phyloP scores from a whole-genome alignment of 306 rosid genomes.

The Castanea crenata region DNA sequence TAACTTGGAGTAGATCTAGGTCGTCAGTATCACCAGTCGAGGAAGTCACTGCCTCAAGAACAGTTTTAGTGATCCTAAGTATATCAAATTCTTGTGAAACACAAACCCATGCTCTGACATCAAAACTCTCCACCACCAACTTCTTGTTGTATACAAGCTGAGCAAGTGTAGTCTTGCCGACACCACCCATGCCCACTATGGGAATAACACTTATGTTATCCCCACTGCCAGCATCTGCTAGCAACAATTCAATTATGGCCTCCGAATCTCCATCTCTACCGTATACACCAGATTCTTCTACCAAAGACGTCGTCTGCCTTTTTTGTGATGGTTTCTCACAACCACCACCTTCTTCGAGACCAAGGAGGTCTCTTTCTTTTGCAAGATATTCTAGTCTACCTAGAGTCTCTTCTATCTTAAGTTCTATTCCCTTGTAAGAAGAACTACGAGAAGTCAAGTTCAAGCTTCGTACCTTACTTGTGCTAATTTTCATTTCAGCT shows the following conservation, averaged over 20 bases:
- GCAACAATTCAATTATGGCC: slow-evolving; percentile 1
- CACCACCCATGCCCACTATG: slow-evolving; percentile 34
- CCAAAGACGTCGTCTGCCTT: neutral
- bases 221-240: neutral
- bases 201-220: slow-evolving; percentile 10
- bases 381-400: slow-evolving; percentile 10
- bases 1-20: slow-evolving; percentile 11
- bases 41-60: slow-evolving; percentile 18
- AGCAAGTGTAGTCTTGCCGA: slow-evolving; percentile 35
- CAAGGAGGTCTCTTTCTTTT: neutral
- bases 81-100: slow-evolving; percentile 27
- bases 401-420: slow-evolving; percentile 14
- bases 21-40: neutral
- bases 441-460: neutral
- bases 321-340: neutral
- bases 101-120: slow-evolving; percentile 26
- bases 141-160: slow-evolving; percentile 26
- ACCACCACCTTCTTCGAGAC: neutral
- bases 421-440: too few relatives aligned
- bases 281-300: slow-evolving; percentile 12
- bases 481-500: neutral
- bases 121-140: neutral
- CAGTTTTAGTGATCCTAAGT: neutral
- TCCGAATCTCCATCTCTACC: slow-evolving; percentile 25
- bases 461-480: slow-evolving; percentile 1